phyloP scores from a whole-genome alignment of 1,284 basidiomycete species.

The Rhodotorula sp. region DNA sequence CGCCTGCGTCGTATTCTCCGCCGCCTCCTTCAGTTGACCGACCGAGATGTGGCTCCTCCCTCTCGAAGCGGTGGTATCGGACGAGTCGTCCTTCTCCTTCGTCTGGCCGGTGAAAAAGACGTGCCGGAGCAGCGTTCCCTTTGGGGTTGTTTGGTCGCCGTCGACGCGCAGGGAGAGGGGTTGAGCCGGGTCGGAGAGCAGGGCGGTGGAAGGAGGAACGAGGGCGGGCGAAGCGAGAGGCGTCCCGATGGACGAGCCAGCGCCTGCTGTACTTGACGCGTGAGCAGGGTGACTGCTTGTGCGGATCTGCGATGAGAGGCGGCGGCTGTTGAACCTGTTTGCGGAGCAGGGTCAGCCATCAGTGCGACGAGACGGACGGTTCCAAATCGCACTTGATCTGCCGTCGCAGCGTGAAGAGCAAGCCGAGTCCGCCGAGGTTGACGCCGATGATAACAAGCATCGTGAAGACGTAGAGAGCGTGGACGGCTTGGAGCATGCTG shows the following conservation, averaged over 20 bases:
- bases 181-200: background rate
- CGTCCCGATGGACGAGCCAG: background rate
- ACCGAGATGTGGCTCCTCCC: slow-evolving; percentile 7
- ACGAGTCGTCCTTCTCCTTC: background rate
- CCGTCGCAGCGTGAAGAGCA: slow-evolving; percentile 20
- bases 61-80: background rate
- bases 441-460: slow-evolving; percentile 4
- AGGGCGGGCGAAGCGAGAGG: background rate
- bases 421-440: slow-evolving; percentile 18
- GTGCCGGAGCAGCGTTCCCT: background rate
- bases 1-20: background rate
- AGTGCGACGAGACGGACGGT: too few species aligned
- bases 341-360: background rate
- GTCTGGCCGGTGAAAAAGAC: slow-evolving; percentile 11
- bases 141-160: background rate
- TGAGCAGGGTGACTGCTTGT: background rate
- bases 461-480: slow-evolving; percentile 5
- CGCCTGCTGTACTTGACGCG: background rate
- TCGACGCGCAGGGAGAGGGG: too few species aligned
- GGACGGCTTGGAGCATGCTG: slow-evolving; percentile 6
- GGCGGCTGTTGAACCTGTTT: slow-evolving; percentile 13
- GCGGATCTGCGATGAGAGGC: slow-evolving; percentile 3
- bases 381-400: slow-evolving; percentile 17
- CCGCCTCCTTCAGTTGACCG: slow-evolving; percentile 13
- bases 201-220: background rate